These are phyloP conservation scores for Austroboletus novae-zelandiae DNA, from an alignment of 1,284 basidiomycete species.

Conservation along the genomic window DNA sequence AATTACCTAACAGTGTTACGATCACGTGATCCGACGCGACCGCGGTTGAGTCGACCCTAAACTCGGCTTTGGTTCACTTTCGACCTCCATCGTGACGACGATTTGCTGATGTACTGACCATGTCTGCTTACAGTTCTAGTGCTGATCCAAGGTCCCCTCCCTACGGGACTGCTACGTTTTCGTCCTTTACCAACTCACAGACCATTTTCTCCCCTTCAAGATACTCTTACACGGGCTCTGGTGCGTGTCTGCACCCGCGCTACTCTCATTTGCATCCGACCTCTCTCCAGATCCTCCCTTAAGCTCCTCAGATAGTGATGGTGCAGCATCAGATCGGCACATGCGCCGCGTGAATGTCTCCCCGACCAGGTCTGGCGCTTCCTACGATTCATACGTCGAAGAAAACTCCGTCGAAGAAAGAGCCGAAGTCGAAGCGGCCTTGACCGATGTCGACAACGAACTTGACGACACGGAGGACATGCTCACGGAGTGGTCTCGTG, in stretches of 20 bases:
- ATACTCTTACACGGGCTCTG: slow-evolving; percentile 40
- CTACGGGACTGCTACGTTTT: slow-evolving; percentile 51
- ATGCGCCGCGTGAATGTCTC: slow-evolving; percentile 44
- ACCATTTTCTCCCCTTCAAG: slow-evolving; percentile 44
- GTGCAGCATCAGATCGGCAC: slow-evolving; percentile 34
- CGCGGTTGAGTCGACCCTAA: slow-evolving; percentile 36
- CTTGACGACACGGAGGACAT: slow-evolving; percentile 59
- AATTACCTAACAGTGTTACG: slow-evolving; percentile 21
- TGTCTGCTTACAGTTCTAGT: slow-evolving; percentile 36
- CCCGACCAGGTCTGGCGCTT: slow-evolving; percentile 35
- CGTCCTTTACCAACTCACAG: slow-evolving; percentile 43
- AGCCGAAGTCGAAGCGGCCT: slow-evolving; percentile 63
- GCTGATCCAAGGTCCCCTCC: slow-evolving; percentile 44
- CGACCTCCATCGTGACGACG: slow-evolving; percentile 1
- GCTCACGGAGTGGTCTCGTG: slow-evolving; percentile 55
- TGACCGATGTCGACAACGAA: slow-evolving; percentile 64
- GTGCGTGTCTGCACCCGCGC: slow-evolving; percentile 18
- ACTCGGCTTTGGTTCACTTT: slow-evolving; percentile 30
- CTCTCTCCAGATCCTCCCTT: slow-evolving; percentile 30
- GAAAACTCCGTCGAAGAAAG: slow-evolving; percentile 46
- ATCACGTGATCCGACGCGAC: slow-evolving; percentile 33
- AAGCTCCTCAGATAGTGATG: slow-evolving; percentile 40
- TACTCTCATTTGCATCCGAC: slow-evolving; percentile 3
- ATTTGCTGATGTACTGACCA: slow-evolving; percentile 31
- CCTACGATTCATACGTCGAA: slow-evolving; percentile 39